Evolutionary conservation across 352 stramenopile species (phyloP), one percentile per base, ranked within the genome.

Genomic region (Stramenopiles sp.): DNA sequence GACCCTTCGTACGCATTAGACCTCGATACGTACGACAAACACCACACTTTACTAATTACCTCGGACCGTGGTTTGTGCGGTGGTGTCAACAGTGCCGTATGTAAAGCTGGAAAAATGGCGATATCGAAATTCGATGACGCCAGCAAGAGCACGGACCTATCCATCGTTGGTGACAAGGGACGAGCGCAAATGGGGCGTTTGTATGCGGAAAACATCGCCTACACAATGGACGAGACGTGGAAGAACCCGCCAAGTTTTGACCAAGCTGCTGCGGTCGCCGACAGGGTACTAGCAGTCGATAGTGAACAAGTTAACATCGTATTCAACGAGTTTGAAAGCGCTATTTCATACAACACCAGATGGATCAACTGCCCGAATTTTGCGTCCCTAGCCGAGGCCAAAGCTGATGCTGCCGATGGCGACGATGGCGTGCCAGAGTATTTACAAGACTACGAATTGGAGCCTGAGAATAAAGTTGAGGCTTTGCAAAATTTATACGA

Each of bases 41-140:
- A 91, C 84, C 82, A 98, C 0, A 92, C 99, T 84, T 87, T 99
- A 32, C 90, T 97, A 32, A 89, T 99, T 32, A 97, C 93, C 76
- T 97, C 95, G 80, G 96, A 99, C 86, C 95, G 96, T 84, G 96
- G 96, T 86, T 93, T 99, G 71, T 99, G 96, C 88, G 96, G 96
- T 86, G 96, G 96, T 88, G 91, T 98, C 84, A 99, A 99, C 92
- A 96, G 91, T 76, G 96, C 92, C 87, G 94, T 98, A 80, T 90
- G 94, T 84, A 96, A 97, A 88, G 86, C 86, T 39, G 84, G 90
- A 78, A 93, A 91, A 87, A 90, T 87, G 85, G 90, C 93, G 84
- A 82, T 97, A n/a, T 83, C 87, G 0, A 81, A 85, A 32, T 85
- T 92, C 44, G 80, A 89, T 1, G 85, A 85, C 39, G 84, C 92